Conservation (phyloP, 768 basidiomycete genomes). For the Suillus weaverae region DNA sequence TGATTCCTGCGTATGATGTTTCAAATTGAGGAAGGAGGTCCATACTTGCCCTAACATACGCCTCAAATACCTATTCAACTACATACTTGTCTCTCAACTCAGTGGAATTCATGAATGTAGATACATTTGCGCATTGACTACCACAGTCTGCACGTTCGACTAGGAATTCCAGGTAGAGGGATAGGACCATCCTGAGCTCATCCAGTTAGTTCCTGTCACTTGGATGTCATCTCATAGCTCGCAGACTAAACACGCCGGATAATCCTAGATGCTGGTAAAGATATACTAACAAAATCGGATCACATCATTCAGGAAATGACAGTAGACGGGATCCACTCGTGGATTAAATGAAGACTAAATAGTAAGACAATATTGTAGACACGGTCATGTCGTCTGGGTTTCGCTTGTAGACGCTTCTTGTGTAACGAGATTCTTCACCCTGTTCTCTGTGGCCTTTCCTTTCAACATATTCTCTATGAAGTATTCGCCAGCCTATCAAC, state of each 20-base stretch:
- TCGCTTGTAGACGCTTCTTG: slow-evolving; percentile 15
- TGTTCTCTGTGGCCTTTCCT: slow-evolving; percentile 51
- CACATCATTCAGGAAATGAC: neutral
- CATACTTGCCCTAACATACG: neutral
- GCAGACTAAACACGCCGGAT: neutral
- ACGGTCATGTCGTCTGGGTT: slow-evolving; percentile 5
- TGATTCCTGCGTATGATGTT: neutral
- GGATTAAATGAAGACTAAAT: neutral
- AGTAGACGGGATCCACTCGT: neutral
- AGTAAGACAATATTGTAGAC: neutral
- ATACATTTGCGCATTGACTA: neutral
- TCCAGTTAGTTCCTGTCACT: neutral
- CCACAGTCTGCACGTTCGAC: neutral
- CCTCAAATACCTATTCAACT: neutral
- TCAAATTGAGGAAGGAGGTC: neutral
- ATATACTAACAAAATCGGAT: neutral
- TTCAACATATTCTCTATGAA: slow-evolving; percentile 90
- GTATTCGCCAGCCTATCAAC: slow-evolving; percentile 84
- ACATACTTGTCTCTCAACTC: neutral
- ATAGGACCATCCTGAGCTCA: neutral
- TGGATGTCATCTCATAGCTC: neutral
- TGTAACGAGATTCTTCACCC: slow-evolving; percentile 33
- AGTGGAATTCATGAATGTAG: neutral
- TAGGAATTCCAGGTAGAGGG: neutral
- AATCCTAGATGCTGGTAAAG: neutral